phyloP scores from a whole-genome alignment of 805 yeast genomes.

The Wickerhamiella musiphila region DNA sequence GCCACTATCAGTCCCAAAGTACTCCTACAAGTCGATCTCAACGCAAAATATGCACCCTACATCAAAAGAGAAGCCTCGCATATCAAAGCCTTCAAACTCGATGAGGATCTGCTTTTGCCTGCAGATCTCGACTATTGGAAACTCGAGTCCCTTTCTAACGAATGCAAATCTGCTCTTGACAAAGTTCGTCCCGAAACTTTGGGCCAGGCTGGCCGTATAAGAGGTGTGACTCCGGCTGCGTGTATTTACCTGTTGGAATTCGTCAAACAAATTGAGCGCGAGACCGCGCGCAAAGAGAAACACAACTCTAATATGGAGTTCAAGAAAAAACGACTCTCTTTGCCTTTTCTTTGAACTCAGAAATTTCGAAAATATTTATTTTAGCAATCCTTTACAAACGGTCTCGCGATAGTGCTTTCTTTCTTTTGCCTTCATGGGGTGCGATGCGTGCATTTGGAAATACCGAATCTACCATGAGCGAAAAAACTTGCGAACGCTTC shows the following conservation, averaged over 20 bases:
- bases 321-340: background rate
- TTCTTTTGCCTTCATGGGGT: no score
- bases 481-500: no score
- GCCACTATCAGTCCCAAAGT: conserved; percentile 28
- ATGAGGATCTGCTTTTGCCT: conserved; percentile 65
- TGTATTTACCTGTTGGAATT: conserved; percentile 49
- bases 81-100: conserved; percentile 64
- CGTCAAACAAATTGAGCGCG: conserved; percentile 11
- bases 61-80: conserved; percentile 53
- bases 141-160: conserved; percentile 52
- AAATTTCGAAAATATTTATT: background rate
- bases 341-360: background rate
- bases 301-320: background rate
- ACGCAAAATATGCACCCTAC: conserved; percentile 71
- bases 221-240: conserved; percentile 92
- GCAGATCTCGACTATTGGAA: conserved; percentile 40
- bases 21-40: conserved; percentile 47
- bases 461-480: no score
- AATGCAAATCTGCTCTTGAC: conserved; percentile 52
- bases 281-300: background rate
- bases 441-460: no score
- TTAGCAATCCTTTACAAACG: no score
- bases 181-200: conserved; percentile 70
- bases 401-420: no score
- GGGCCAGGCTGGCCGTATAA: conserved; percentile 89